These are phyloP conservation scores for Thielaviopsis musarum DNA, from an alignment of 2,329 filamentous ascomycete genomes.

Conservation along the genomic window DNA sequence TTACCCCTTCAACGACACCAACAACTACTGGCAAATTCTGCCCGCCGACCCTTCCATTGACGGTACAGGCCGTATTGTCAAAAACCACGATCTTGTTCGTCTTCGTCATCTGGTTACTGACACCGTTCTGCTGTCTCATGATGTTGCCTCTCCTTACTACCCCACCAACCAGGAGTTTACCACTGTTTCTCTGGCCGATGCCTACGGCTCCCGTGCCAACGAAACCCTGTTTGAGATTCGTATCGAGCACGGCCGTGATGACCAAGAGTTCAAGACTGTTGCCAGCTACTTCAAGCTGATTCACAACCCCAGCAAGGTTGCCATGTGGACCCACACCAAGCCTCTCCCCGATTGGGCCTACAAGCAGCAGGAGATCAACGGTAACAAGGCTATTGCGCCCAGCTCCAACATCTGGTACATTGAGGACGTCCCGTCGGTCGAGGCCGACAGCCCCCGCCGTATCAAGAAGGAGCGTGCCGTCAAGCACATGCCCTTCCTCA, in stretches of 20 bases:
- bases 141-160: conserved; percentile 90
- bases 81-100: conserved; percentile 71
- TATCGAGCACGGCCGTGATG: conserved; percentile 68
- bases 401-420: conserved; percentile 90
- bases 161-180: conserved; percentile 99
- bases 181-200: conserved; percentile 56
- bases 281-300: conserved; percentile 91
- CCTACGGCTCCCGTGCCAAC: conserved; percentile 56
- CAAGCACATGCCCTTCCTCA: conserved; percentile 73
- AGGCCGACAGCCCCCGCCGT: conserved; percentile 54
- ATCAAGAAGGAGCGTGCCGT: conserved; percentile 60
- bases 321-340: conserved; percentile 96
- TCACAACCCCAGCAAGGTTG: conserved; percentile 86
- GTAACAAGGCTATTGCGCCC: conserved; percentile 86
- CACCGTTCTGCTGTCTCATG: conserved; percentile 75
- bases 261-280: conserved; percentile 76
- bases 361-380: conserved; percentile 97
- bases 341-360: conserved; percentile 95
- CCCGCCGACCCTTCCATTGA: conserved; percentile 40
- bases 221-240: conserved; percentile 89
- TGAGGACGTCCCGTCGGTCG: conserved; percentile 74
- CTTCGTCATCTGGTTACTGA: conserved; percentile 78
- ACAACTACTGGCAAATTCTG: conserved; percentile 94
- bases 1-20: conserved; percentile 95
- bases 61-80: conserved; percentile 43